Conservation (phyloP, 202 grass and related monocot genomes). For the Zoysia matrella region DNA sequence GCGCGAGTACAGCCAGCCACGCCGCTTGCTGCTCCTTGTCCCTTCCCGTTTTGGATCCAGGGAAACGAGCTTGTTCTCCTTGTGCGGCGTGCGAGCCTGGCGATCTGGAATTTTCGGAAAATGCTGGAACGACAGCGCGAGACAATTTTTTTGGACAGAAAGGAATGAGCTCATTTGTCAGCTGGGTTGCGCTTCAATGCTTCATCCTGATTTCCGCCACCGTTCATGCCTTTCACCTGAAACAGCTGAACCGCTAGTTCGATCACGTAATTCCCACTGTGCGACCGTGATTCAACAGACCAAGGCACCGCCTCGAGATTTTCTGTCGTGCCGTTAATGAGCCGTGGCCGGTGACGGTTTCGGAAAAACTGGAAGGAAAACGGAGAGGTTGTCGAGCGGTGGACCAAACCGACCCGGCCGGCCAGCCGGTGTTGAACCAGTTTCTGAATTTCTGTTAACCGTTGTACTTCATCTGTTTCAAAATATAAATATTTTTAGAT, state of each 20-base stretch:
- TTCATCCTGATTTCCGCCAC: too few relatives aligned
- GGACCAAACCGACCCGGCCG: too few relatives aligned
- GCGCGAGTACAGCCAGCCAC: background rate
- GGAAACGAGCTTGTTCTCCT: background rate
- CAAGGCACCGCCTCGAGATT: too few relatives aligned
- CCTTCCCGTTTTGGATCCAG: background rate
- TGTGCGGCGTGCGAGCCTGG: slow-evolving; percentile 25
- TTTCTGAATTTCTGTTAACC: too few relatives aligned
- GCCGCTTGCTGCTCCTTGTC: background rate
- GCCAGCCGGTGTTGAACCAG: too few relatives aligned
- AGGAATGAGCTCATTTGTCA: background rate
- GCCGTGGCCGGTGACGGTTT: slow-evolving; percentile 40
- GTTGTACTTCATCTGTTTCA: background rate
- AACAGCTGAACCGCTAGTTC: too few relatives aligned
- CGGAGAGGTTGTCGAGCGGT: too few relatives aligned
- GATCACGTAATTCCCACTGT: too few relatives aligned
- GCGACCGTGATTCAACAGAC: too few relatives aligned
- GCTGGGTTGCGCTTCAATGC: background rate
- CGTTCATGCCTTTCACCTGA: too few relatives aligned
- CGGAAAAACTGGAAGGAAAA: slow-evolving; percentile 8
- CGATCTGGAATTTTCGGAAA: slow-evolving; percentile 13
- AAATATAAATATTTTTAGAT: too few relatives aligned
- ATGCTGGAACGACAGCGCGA: background rate
- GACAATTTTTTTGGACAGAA: slow-evolving; percentile 7
- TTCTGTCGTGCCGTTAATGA: too few relatives aligned